These are phyloP conservation scores for Talinum fruticosum DNA, from an alignment of 148 eudicot species.

Conservation along the genomic window DNA sequence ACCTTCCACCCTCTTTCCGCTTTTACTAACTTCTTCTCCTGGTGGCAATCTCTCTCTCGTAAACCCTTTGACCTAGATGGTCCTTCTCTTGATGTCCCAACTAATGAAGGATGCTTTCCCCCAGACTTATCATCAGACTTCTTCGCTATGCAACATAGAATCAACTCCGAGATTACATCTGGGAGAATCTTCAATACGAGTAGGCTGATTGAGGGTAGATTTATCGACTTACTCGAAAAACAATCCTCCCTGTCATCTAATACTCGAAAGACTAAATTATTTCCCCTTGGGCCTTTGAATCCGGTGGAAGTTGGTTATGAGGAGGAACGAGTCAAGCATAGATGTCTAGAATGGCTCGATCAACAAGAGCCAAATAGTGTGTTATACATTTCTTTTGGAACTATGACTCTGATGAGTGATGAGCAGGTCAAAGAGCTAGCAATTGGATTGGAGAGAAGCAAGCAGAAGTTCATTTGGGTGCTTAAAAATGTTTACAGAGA, in stretches of 20 bases:
- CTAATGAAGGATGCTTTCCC: constrained; percentile 10
- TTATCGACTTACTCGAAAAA: constrained; percentile 13
- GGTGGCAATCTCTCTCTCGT: background rate
- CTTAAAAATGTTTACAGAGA: background rate
- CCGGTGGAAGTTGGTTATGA: background rate
- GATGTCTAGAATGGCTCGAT: background rate
- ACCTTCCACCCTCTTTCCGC: background rate
- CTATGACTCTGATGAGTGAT: background rate
- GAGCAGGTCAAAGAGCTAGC: background rate
- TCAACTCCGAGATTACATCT: background rate
- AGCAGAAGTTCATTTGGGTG: constrained; percentile 8
- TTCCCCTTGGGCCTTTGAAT: background rate
- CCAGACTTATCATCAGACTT: constrained; percentile 14
- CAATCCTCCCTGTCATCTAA: background rate
- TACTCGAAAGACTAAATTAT: background rate
- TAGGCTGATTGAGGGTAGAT: constrained; percentile 26
- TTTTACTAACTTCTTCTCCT: background rate
- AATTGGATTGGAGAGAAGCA: constrained; percentile 2
- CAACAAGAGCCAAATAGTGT: background rate
- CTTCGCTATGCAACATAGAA: background rate
- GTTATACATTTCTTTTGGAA: background rate
- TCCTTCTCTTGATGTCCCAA: constrained; percentile 8
- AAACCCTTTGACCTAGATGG: constrained; percentile 10
- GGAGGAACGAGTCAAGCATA: background rate
- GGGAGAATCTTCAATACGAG: constrained; percentile 23